Evolutionary conservation across 306 rosid species (phyloP), one percentile per base, ranked within the genome.

Genomic region (Citrullus mucosospermus): DNA sequence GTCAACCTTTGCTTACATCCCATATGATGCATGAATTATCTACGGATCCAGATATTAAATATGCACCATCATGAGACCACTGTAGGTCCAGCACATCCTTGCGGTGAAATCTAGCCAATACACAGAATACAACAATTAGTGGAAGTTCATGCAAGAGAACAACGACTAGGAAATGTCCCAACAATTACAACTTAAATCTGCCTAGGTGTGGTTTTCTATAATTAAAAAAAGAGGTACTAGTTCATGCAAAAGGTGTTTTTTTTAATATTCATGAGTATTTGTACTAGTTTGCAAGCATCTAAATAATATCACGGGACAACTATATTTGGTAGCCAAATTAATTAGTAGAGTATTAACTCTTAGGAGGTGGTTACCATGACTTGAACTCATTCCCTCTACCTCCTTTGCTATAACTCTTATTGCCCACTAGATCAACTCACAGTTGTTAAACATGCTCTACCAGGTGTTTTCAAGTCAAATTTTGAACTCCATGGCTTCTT

Each of bases 21-120:
- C 99, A 92, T 77, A 95, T 86, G 79, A 95, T 90, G 90, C 99
- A 92, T 81, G 89, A 81, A 86, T 95, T 95, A 88, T 95, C 97
- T 30, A 95, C 97, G 15, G 97, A 95, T 82, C 99, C 99, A 11
- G 99, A 87, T 57, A 95, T 85, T 79, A 95, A 82, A 86, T 80
- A 86, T 12, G 86, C 79, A 80, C 84, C 91, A 86, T 92, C 90
- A 25, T 88, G 17, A 65, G 99, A 95, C 99, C 99, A 95, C 81
- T 89, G 85, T 65, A 95, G 87, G 83, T 92, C 99, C 81, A 95
- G 85, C 68, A 95, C 91, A 79, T 95, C 98, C 85, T 92, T 92
- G 57, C 85, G 89, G 87, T 92, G 98, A 85, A 96, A 92, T 78
- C 97, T 95, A 80, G 41, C 62, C 58, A 84, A 43, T 46, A 14